Evolutionary conservation across 1,284 basidiomycete species (phyloP).

Genomic region (Exsudoporus floridanus): DNA sequence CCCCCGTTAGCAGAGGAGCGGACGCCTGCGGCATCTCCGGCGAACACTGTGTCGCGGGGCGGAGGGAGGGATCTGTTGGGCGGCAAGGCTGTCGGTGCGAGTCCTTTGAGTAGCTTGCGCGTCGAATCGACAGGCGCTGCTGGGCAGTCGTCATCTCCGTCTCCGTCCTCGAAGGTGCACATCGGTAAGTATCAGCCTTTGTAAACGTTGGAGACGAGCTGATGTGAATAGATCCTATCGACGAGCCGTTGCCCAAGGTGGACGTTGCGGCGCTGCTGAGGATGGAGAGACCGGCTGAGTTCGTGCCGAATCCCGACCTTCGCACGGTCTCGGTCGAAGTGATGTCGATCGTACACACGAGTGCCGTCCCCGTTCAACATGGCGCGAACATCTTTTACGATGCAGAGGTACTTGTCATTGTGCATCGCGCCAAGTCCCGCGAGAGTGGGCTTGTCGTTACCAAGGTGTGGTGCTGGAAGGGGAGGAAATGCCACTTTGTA

Average conservation of each 20-base stretch:
- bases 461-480: constrained; percentile 73
- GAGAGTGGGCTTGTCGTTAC: constrained; percentile 64
- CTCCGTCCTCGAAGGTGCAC: constrained; percentile 23
- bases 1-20: constrained; percentile 67
- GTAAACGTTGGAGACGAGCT: background rate
- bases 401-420: constrained; percentile 61
- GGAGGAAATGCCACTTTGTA: constrained; percentile 49
- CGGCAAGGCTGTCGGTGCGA: constrained; percentile 10
- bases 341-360: constrained; percentile 53
- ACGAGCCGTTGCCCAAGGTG: constrained; percentile 49
- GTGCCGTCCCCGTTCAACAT: constrained; percentile 43
- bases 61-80: constrained; percentile 15
- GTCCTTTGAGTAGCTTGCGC: constrained; percentile 5
- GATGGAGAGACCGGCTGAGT: constrained; percentile 19
- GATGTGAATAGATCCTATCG: constrained; percentile 38
- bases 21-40: constrained; percentile 59
- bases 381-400: constrained; percentile 67
- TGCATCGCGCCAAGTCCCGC: constrained; percentile 65
- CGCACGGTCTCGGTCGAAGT: constrained; percentile 70
- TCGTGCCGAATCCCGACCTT: constrained; percentile 40
- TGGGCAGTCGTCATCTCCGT: background rate
- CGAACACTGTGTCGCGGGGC: constrained; percentile 48
- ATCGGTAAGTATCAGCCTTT: constrained; percentile 29
- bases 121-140: background rate
- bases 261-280: constrained; percentile 49